A percentile compares a stretch with the other conserved stretches of the same genome.
Evolutionary conservation across 2,329 filamentous ascomycete genomes (phyloP).

Genomic region (Dryadomyces quercivorus): DNA sequence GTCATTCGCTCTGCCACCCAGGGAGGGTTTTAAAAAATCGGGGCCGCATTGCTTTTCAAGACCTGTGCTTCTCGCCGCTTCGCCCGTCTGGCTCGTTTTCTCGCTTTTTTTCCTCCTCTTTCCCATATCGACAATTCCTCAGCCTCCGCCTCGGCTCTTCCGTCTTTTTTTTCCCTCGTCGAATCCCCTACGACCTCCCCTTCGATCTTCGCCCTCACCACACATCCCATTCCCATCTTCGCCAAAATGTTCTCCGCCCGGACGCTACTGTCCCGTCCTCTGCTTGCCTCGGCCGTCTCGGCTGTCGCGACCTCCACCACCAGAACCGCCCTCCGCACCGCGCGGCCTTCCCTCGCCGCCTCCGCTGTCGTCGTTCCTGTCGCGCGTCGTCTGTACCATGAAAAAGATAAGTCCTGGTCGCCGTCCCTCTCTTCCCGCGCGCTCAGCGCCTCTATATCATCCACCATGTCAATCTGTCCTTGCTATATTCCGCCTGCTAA

Average conservation of each 20-base stretch:
- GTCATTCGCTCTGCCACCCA: slow-evolving; percentile 4
- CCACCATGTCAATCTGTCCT: too few species aligned
- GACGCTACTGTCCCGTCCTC: slow-evolving; percentile 7
- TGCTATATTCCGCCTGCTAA: not conserved
- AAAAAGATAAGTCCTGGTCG: slow-evolving; percentile 13
- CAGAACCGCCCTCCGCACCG: slow-evolving; percentile 9
- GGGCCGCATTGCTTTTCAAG: not conserved
- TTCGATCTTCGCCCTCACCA: not conserved
- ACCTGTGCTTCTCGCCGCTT: not conserved
- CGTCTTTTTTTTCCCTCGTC: not conserved
- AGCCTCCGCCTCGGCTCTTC: not conserved
- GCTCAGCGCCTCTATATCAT: too few species aligned
- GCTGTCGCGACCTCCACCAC: slow-evolving; percentile 5
- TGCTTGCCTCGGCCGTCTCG: slow-evolving; percentile 8
- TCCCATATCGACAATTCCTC: not conserved
- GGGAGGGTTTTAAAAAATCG: not conserved
- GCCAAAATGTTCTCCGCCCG: slow-evolving; percentile 11
- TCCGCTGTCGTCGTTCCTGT: slow-evolving; percentile 3
- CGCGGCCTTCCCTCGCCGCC: slow-evolving; percentile 7
- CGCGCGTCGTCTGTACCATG: slow-evolving; percentile 13
- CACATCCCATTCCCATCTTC: too few species aligned
- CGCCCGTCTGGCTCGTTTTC: not conserved
- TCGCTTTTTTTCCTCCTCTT: not conserved
- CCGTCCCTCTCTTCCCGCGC: not conserved
- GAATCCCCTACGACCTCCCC: not conserved